A percentile compares a stretch with the other conserved stretches of the same genome.
These are phyloP conservation scores for Syncephalastrum racemosum DNA, from an alignment of 371 early-diverging fungal genomes.

Conservation along the genomic window DNA sequence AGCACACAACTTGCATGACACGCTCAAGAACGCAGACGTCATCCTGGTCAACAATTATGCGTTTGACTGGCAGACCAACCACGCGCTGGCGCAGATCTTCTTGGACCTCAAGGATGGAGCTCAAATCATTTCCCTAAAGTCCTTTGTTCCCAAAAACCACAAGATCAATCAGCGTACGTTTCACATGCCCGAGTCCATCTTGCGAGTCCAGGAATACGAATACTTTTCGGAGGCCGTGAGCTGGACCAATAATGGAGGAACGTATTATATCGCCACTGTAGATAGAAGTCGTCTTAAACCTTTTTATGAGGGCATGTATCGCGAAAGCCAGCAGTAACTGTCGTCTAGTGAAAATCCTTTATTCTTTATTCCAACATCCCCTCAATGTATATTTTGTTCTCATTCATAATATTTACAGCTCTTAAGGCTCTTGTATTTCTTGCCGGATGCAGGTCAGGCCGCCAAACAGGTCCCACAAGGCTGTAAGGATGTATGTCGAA, in stretches of 20 bases:
- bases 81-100: conserved; percentile 78
- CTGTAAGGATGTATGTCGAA: conserved; percentile 17
- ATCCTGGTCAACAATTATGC: conserved; percentile 95
- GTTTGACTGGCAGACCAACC: conserved; percentile 84
- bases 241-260: conserved; percentile 90
- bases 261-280: conserved; percentile 84
- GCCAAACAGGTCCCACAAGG: conserved; percentile 36
- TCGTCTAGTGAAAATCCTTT: too few relatives aligned
- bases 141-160: conserved; percentile 80
- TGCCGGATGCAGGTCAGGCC: conserved; percentile 20
- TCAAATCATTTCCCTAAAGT: conserved; percentile 78
- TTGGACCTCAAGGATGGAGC: conserved; percentile 90
- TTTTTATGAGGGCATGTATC: conserved; percentile 54
- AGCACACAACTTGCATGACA: conserved; percentile 58
- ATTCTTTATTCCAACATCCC: too few relatives aligned
- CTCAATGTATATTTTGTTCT: too few relatives aligned
- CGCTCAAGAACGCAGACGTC: conserved; percentile 84
- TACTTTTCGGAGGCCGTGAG: conserved; percentile 86
- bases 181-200: conserved; percentile 82
- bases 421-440: too few relatives aligned
- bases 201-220: conserved; percentile 70
- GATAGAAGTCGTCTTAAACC: conserved; percentile 67
- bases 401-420: too few relatives aligned
- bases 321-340: conserved; percentile 1
- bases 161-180: conserved; percentile 77